Conservation (phyloP, 768 basidiomycete species). For the Sporobolomyces phaffii region DNA sequence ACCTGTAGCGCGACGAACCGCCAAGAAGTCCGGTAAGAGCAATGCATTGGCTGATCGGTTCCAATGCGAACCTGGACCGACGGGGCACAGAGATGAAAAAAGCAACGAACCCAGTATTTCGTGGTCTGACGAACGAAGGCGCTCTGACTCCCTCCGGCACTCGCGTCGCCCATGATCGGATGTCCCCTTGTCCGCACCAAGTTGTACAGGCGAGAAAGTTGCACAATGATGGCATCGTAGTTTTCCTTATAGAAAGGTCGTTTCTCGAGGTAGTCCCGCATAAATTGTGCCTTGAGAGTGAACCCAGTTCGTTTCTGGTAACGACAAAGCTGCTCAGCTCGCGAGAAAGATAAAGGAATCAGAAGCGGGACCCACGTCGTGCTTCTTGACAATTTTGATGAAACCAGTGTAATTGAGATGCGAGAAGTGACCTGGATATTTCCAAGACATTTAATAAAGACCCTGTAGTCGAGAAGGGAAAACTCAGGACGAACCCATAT, state of each 20-base stretch:
- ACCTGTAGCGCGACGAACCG: constrained; percentile 47
- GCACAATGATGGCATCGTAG: constrained; percentile 86
- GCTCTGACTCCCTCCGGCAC: constrained; percentile 89
- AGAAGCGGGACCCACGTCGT: constrained; percentile 60
- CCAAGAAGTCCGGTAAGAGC: no score
- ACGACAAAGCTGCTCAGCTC: background rate
- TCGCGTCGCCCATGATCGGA: constrained; percentile 85
- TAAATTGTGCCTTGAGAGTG: constrained; percentile 76
- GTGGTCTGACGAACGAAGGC: constrained; percentile 98
- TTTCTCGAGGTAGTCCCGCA: constrained; percentile 84
- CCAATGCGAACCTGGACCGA: background rate
- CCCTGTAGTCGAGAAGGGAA: background rate
- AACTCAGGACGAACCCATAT: constrained; percentile 40
- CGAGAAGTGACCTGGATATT: constrained; percentile 78
- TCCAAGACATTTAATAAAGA: no score
- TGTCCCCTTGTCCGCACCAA: constrained; percentile 92
- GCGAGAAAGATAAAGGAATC: background rate
- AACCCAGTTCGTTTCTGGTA: constrained; percentile 82
- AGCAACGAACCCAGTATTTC: constrained; percentile 80
- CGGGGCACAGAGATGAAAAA: background rate
- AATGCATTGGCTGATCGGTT: no score
- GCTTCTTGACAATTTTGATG: constrained; percentile 99
- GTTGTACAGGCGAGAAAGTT: constrained; percentile 88
- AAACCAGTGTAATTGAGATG: constrained; percentile 98
- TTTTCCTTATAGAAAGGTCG: constrained; percentile 95